Base-by-base conservation (phyloP, 805 yeast genomes). In the Candida ipomoeae region DNA sequence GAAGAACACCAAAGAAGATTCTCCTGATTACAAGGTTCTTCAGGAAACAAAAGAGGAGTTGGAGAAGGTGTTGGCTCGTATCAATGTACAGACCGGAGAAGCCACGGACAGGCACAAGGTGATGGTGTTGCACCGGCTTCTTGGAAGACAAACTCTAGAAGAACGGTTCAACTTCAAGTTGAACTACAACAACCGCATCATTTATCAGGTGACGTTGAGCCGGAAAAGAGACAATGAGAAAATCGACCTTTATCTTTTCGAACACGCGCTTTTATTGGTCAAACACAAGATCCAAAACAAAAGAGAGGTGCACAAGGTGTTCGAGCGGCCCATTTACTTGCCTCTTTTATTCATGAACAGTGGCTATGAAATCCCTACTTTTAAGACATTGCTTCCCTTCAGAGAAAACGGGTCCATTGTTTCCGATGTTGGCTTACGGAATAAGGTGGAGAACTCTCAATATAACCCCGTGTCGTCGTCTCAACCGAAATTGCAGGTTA, bases 21-120 rank as follows among this genome's bases (percentile, higher is more conserved):
- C 83, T 6, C 83, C 88, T 1, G 97, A 91, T 57, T 79, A 78
- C 60, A 80, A 79, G 48, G 80, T 84, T 57, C 72, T 94, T 50
- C 75, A 79, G 21, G 82, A 82, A 55, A 95, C 96, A 1, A 80
- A 87, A 56, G 88, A 82, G 45, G 82, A 85, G 59, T 79, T 92
- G 35, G 83, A 85, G 53, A 85, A 82, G 54, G 82, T 90, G 54
- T 79, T 94, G 69, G 83, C 78, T 29, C 80, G 87, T 63, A 86
- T 89, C 55, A 89, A 94, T 65, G 78, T 81, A 44, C 97, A 91
- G 59, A 84, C 95, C 38, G 99, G 99, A 70, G 91, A 86, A 58
- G 89, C 96, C 31, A 90, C 94, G 36, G 97, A 92, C 73, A 79
- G 97, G 56, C 89, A 90, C 70, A 89, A 91, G 56, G 79, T 94